These are phyloP conservation scores for Metarhizium brunneum DNA, from an alignment of 2,329 filamentous ascomycete species.

Conservation along the genomic window DNA sequence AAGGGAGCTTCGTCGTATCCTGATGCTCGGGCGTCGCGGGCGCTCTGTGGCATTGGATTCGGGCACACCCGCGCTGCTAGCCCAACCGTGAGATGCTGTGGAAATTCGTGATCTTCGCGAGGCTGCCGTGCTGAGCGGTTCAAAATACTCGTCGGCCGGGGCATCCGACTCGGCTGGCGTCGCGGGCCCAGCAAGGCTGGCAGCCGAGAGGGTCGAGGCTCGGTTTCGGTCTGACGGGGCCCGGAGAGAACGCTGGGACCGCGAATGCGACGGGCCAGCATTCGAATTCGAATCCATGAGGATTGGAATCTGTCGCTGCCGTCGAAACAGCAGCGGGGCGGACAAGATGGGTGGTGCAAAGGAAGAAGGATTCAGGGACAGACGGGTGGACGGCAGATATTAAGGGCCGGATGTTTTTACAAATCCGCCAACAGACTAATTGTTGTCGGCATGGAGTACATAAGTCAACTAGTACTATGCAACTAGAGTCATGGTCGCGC, in stretches of 20 bases:
- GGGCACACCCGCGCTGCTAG: neutral
- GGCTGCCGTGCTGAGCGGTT: neutral
- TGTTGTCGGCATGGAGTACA: no score
- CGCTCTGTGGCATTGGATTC: constrained; percentile 1
- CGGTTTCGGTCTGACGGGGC: constrained; percentile 1
- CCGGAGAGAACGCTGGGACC: neutral
- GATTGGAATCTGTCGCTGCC: neutral
- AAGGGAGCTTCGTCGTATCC: constrained; percentile 11
- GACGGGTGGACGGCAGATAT: neutral
- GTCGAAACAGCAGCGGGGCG: neutral
- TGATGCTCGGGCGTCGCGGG: constrained; percentile 13
- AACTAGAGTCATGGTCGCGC: no score
- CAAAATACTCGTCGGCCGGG: constrained; percentile 2
- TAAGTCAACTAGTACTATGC: no score
- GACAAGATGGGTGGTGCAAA: neutral
- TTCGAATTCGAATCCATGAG: constrained; percentile 3
- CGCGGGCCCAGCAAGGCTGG: neutral
- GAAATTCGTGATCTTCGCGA: constrained; percentile 6
- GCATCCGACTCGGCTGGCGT: constrained; percentile 1
- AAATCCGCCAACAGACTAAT: no score
- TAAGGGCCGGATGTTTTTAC: no score
- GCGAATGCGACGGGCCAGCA: constrained; percentile 1
- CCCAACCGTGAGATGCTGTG: constrained; percentile 1
- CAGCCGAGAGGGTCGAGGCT: neutral
- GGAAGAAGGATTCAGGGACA: neutral